Conservation (phyloP, 2,329 filamentous ascomycete species). For the Diaporthe velutina region DNA sequence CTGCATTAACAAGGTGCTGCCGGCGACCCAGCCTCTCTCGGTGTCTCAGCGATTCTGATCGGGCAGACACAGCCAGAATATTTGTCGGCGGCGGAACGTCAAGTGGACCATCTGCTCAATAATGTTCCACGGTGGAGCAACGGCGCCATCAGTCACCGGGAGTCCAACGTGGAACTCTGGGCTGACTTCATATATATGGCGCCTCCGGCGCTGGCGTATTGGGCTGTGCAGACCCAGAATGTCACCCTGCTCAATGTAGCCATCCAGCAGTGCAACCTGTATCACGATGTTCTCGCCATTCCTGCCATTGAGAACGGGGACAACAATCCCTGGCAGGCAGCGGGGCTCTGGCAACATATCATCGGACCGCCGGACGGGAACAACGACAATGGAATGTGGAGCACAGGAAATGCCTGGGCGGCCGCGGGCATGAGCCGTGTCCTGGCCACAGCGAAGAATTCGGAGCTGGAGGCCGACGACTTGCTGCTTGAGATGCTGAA, state of each 20-base stretch:
- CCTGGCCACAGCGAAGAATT: background rate
- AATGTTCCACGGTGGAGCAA: background rate
- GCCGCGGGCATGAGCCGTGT: conserved; percentile 8
- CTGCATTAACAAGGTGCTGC: background rate
- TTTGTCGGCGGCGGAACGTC: background rate
- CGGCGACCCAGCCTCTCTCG: background rate
- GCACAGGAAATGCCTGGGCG: background rate
- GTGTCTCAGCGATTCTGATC: background rate
- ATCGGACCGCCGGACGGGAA: background rate
- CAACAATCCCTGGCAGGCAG: background rate
- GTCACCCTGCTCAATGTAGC: background rate
- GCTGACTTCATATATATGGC: conserved; percentile 4
- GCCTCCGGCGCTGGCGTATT: background rate
- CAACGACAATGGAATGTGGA: background rate
- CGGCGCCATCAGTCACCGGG: background rate
- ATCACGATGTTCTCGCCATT: background rate
- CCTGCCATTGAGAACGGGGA: no score
- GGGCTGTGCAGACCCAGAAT: background rate
- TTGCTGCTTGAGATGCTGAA: background rate
- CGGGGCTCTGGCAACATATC: background rate
- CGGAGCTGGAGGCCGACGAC: background rate
- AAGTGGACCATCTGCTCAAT: background rate
- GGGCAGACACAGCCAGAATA: background rate
- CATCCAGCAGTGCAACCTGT: background rate
- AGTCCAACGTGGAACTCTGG: conserved; percentile 1